Base-by-base conservation (phyloP, 2,329 filamentous ascomycete genomes). In the Huntiella omanensis region DNA sequence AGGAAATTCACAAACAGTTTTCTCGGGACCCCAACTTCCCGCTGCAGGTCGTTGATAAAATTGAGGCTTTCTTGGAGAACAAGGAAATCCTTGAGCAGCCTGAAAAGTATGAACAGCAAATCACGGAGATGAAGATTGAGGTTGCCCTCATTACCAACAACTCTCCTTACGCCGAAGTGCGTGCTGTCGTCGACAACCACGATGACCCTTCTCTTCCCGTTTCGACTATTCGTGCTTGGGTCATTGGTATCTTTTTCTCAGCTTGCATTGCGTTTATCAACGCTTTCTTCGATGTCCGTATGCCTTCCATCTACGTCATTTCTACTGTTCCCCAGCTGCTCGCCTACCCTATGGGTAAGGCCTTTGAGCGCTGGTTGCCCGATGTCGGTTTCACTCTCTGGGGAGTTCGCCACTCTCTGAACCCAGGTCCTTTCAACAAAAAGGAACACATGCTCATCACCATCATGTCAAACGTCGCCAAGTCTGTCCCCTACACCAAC, bases 391-490 rank as follows among this genome's bases (percentile, higher is more conserved):
- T 73, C 48, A 66, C 56, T 3, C 46, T 65, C 45, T 63, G 62
- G 2, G 50, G 59, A 34, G 42, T 46, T 10, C 41, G 42, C 12
- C 45, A 47, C 38, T 45, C 58, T 12, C 58, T 70, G 12, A 71
- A 71, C 53, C 67, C 69, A 0, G 67, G 68, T 0, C 64, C 61
- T 1, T 73, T 73, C 56, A 68, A 65, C 51, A 65, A 65, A 54
- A 74, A 73, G 56, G 70, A 73, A 55, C 70, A 73, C 56, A 65
- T 71, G 62, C 57, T 75, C 43, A 69, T 75, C 50, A 65, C 67
- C 28, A 66, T 70, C 54, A 70, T 71, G 65, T 69, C 75, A 36
- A 73, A 74, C 54, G 65, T 64, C 3, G 62, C 62, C 13, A 64
- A 60, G 53, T 61, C 60, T 17, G 55, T 61, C 11, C 68, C 68